phyloP scores from a whole-genome alignment of 345 rosid species.

The Pugionium cornutum region DNA sequence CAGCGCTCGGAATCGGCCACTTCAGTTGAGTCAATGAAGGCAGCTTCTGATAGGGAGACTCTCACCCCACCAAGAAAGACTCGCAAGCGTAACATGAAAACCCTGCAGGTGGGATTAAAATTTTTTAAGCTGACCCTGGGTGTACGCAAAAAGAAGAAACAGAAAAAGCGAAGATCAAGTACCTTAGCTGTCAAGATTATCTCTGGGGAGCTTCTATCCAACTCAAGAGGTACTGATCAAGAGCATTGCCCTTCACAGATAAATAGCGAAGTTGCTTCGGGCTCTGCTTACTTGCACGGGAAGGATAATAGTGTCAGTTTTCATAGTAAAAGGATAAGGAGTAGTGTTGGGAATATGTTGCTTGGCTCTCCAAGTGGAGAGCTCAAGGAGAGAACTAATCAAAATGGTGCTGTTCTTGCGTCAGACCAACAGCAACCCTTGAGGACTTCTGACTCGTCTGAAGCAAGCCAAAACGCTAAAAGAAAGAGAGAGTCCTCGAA shows the following conservation, averaged over 20 bases:
- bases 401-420: constrained; percentile 52
- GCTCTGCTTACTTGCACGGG: constrained; percentile 24
- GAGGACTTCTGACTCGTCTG: constrained; percentile 23
- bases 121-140: constrained; percentile 48
- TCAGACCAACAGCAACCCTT: constrained; percentile 34
- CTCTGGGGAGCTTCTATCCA: constrained; percentile 42
- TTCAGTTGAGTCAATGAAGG: constrained; percentile 25
- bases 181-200: constrained; percentile 29
- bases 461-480: constrained; percentile 31
- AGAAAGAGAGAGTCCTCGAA: constrained; percentile 40
- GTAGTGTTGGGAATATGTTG: constrained; percentile 16
- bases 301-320: constrained; percentile 31
- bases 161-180: constrained; percentile 48
- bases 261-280: constrained; percentile 16
- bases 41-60: constrained; percentile 32
- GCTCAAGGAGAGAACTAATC: constrained; percentile 43
- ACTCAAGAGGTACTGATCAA: constrained; percentile 37
- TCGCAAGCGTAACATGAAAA: constrained; percentile 40
- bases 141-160: constrained; percentile 52
- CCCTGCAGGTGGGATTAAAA: constrained; percentile 48
- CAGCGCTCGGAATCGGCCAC: constrained; percentile 24
- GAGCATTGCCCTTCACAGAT: constrained; percentile 61
- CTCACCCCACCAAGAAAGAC: constrained; percentile 46
- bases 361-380: constrained; percentile 40
- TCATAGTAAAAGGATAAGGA: constrained; percentile 25